Evolutionary conservation across 1,284 basidiomycete genomes (phyloP), one percentile per base, ranked within the genome.

Genomic region (Xerocomus minutiporus): DNA sequence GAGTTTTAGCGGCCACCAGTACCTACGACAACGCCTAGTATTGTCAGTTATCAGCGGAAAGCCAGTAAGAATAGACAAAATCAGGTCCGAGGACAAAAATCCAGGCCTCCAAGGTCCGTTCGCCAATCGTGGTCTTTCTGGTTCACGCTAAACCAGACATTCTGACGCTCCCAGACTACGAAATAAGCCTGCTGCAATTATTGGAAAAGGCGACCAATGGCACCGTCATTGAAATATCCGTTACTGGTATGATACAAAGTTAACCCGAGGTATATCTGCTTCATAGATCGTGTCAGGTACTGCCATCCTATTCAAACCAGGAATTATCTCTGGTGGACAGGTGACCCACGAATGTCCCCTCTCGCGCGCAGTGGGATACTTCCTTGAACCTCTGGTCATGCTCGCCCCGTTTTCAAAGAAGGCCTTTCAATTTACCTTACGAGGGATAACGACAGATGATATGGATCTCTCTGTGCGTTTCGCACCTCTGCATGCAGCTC

Each of bases 161-260:
- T 31, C n/a, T 36, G 48, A 46, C 43, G 28, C 20, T 53, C 4
- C 28, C 61, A 89, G 95, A 98, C 67, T 97, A 89, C 70, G 97
- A 99, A 75, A 86, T 97, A 50, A 96, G 91, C 63, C 80, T 98
- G 31, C 69, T 99, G 41, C 77, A 97, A 23, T 73, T 99, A 12
- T 65, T 99, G 26, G 96, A 99, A 69, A 94, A 93, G 66, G 75
- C 92, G 2, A 97, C 95, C 4, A 98, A 99, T 77, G 97, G 97
- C 1, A 93, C 91, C 7, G 75, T 91, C 26, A 92, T 99, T 57
- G 97, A 99, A 69, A 99, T 99, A 52, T 96, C 92, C 2, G 89
- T 96, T 17, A 99, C 97, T 12, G 93, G 91, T 91, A 57, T 55
- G 80, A 45, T 43, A 8, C 12, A 38, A 17, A 42, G 39, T 39